These are phyloP conservation scores for Mycena crocata DNA, from an alignment of 768 basidiomycete species.

Conservation along the genomic window DNA sequence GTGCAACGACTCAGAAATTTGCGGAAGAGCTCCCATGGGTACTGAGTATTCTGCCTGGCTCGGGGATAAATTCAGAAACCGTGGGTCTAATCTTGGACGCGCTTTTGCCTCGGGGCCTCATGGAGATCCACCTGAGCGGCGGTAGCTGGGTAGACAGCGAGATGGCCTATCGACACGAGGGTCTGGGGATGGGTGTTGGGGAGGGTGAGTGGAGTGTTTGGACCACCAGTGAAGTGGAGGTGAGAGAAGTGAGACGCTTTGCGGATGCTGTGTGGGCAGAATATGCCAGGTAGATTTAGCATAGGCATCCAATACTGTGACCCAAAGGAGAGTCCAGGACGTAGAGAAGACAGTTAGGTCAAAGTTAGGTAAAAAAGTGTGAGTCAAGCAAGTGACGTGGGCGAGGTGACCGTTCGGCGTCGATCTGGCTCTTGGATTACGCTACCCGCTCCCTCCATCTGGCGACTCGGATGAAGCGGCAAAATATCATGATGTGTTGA, in stretches of 20 bases:
- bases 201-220: conserved; percentile 76
- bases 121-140: conserved; percentile 82
- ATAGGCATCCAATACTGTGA: neutral
- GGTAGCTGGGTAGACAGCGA: conserved; percentile 69
- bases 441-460: no score
- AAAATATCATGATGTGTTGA: conserved; percentile 12
- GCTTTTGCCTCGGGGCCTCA: conserved; percentile 67
- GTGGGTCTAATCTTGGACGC: conserved; percentile 59
- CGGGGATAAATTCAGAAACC: conserved; percentile 75
- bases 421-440: no score
- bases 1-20: conserved; percentile 48
- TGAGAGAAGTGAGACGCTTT: conserved; percentile 63
- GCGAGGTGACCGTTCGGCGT: no score
- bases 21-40: conserved; percentile 53
- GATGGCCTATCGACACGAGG: conserved; percentile 63
- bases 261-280: conserved; percentile 50
- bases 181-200: conserved; percentile 77
- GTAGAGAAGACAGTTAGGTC: no score
- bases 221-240: conserved; percentile 65
- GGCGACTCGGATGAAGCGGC: neutral
- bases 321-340: no score
- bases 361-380: no score
- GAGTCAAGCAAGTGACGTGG: no score
- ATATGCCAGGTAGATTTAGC: conserved; percentile 11
- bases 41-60: conserved; percentile 75